Base-by-base conservation (phyloP, 2,329 filamentous ascomycete species). In the Pseudopyrenochaeta lycopersici region DNA sequence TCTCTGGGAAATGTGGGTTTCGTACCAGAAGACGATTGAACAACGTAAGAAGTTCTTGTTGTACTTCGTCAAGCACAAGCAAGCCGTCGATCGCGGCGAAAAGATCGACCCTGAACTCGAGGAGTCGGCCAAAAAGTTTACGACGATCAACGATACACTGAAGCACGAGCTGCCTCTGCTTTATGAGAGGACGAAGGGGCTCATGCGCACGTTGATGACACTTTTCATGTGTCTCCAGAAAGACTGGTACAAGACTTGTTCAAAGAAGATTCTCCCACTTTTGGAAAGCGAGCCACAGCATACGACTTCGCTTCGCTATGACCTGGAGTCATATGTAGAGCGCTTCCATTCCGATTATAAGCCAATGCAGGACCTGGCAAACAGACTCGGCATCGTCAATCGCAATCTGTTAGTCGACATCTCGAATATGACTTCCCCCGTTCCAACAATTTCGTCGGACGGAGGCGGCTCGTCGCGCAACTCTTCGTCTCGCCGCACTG, bases 1-100 rank as follows among this genome's bases (percentile, higher is more conserved):
- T 40, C 84, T 93, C 27, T 90, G 95, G 72, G 88, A 90, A 67
- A 83, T 91, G 7, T 93, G 96, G 67, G 88, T 90, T 47, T 90
- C 91, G 31, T 92, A 94, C 1, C 90, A 92, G 43, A 85, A 92
- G 54, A 89, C 95, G 3, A 97, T 98, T 86, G 91, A 92, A 71
- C 97, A 98, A 79, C 90, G 95, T 20, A 89, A 93, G 65, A 98
- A 98, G 80, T 89, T 91, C n/a, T 85, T 96, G 12, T 80, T 94
- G 14, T 92, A 97, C 70, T 98, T 91, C 74, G 91, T 94, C 61
- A 90, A 90, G 63, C 91, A 86, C 64, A 88, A 91, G 68, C 86
- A 90, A 63, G 83, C 93, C 53, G 89, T 90, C 68, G 90, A 92
- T 39, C 84, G 86, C 30, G 91, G 92, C 58, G 93, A 96, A 75